Evolutionary conservation across 2,329 filamentous ascomycete species (phyloP).

Genomic region (Ascochyta viciae-villosae): DNA sequence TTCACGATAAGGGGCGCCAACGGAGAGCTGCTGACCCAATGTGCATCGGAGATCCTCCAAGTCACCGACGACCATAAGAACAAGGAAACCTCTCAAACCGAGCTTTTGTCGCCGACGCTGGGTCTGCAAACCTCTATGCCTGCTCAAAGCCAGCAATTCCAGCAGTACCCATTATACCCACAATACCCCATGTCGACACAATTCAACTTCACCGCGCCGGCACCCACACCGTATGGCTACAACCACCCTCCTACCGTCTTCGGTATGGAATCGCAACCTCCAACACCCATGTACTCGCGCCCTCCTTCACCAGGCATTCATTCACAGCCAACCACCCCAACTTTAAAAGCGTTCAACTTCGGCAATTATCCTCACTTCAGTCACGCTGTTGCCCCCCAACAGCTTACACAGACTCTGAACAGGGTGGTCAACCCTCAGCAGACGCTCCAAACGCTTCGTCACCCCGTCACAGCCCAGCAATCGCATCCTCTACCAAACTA

Average conservation of each 20-base stretch:
- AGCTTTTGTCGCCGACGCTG: slow-evolving; percentile 29
- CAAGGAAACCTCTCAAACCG: slow-evolving; percentile 36
- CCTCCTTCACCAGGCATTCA: slow-evolving; percentile 24
- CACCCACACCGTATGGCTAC: slow-evolving; percentile 21
- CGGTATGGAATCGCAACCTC: slow-evolving; percentile 22
- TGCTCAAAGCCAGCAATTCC: slow-evolving; percentile 18
- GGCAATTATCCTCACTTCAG: slow-evolving; percentile 16
- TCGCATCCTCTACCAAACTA: slow-evolving; percentile 15
- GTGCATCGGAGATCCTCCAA: slow-evolving; percentile 80
- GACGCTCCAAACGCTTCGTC: slow-evolving; percentile 17
- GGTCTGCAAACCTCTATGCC: slow-evolving; percentile 28
- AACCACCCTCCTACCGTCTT: slow-evolving; percentile 32
- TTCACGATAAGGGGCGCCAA: slow-evolving; percentile 89
- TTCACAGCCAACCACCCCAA: slow-evolving; percentile 39
- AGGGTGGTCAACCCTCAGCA: slow-evolving; percentile 18
- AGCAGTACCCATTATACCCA: slow-evolving; percentile 12
- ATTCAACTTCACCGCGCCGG: slow-evolving; percentile 17
- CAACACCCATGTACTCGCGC: slow-evolving; percentile 18
- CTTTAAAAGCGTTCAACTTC: slow-evolving; percentile 24
- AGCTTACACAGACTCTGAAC: slow-evolving; percentile 19
- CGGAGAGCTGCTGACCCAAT: slow-evolving; percentile 80
- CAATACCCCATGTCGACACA: slow-evolving; percentile 17
- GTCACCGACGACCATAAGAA: slow-evolving; percentile 98
- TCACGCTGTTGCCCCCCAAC: slow-evolving; percentile 18
- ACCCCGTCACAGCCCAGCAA: slow-evolving; percentile 16